phyloP scores from a whole-genome alignment of 805 yeast species.

The Starmerella scarabaei region DNA sequence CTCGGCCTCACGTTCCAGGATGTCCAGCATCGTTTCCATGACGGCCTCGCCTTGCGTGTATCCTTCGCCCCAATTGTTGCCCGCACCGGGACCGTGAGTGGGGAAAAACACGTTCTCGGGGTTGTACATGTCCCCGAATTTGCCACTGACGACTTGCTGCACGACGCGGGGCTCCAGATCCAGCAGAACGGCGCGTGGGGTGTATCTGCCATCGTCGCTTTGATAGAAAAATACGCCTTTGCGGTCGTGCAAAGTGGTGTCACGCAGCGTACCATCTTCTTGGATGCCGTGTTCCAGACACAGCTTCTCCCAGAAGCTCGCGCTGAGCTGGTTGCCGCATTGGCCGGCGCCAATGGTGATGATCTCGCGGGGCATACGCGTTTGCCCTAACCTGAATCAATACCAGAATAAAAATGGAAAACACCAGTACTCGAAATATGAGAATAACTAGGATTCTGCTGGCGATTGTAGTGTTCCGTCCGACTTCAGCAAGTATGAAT shows the following conservation, averaged over 20 bases:
- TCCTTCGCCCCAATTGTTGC: constrained; percentile 92
- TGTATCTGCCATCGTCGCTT: constrained; percentile 60
- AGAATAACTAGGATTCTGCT: no score
- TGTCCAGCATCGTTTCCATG: constrained; percentile 62
- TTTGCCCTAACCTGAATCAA: no score
- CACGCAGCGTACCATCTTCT: constrained; percentile 44
- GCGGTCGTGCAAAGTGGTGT: constrained; percentile 45
- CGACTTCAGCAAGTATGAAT: no score
- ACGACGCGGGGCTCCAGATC: constrained; percentile 84
- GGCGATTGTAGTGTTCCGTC: no score
- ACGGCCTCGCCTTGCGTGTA: constrained; percentile 58
- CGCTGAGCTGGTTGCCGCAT: constrained; percentile 94
- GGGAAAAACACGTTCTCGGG: constrained; percentile 71
- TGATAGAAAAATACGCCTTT: constrained; percentile 73
- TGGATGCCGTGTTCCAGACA: constrained; percentile 75
- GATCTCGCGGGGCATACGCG: constrained; percentile 26
- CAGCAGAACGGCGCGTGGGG: constrained; percentile 75
- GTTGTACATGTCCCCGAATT: constrained; percentile 55
- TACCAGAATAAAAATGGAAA: no score
- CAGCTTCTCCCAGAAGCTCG: constrained; percentile 82
- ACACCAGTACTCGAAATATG: no score
- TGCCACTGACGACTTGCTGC: constrained; percentile 41
- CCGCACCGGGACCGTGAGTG: constrained; percentile 63
- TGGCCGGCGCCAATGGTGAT: constrained; percentile 47
- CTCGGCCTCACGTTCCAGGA: constrained; percentile 82